A percentile compares a stretch with the other conserved stretches of the same genome.
Conservation (phyloP, 768 basidiomycete species). For the Gelatoporia subvermispora region DNA sequence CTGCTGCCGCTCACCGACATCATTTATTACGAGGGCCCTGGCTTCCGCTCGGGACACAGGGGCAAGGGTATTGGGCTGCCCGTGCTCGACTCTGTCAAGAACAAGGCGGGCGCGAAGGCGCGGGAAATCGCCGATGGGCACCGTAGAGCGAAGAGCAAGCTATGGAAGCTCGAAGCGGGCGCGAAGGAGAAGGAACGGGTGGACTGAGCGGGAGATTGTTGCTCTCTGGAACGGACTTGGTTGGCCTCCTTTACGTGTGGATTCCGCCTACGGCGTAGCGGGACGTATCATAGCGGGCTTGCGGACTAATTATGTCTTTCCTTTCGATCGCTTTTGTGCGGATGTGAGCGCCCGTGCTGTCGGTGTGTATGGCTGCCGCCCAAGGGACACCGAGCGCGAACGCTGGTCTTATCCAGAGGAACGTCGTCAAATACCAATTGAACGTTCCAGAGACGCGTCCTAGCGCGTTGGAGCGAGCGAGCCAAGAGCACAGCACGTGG, state of each 20-base stretch:
- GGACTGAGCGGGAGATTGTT: conserved; percentile 36
- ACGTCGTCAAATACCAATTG: too few relatives aligned
- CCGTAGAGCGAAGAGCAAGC: conserved; percentile 25
- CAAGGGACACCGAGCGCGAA: too few relatives aligned
- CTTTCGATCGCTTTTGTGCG: too few relatives aligned
- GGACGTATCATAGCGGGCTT: neutral
- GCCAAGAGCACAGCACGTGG: conserved; percentile 13
- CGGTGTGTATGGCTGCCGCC: neutral
- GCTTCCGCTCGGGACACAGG: conserved; percentile 70
- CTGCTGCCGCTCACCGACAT: conserved; percentile 73
- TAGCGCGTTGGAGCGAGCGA: too few relatives aligned
- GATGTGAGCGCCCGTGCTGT: neutral
- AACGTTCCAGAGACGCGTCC: too few relatives aligned
- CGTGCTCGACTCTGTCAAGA: conserved; percentile 27
- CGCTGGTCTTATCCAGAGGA: too few relatives aligned
- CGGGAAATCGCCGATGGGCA: conserved; percentile 29
- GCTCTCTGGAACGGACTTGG: neutral
- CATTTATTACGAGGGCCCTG: conserved; percentile 86
- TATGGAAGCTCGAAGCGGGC: conserved; percentile 80
- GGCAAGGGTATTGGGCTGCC: conserved; percentile 64
- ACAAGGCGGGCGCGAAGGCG: conserved; percentile 30
- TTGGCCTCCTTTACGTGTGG: neutral
- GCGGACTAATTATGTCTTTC: too few relatives aligned
- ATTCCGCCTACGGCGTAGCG: conserved; percentile 1
- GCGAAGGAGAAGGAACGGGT: conserved; percentile 79